phyloP scores from a whole-genome alignment of 2,329 filamentous ascomycete species.

The Aspergillus sp. region DNA sequence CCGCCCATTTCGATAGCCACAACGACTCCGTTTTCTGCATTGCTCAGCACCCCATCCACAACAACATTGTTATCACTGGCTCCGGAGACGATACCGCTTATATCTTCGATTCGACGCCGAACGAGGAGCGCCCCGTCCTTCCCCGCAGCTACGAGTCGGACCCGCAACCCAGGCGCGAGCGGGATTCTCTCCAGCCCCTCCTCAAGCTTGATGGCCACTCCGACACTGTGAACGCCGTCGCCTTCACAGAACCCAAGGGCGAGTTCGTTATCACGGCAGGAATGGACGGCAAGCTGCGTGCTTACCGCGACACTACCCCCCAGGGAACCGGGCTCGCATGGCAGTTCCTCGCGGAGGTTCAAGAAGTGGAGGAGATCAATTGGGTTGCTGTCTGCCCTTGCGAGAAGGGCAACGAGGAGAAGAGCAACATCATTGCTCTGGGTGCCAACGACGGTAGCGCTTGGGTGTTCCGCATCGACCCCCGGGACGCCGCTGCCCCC shows the following conservation, averaged over 20 bases:
- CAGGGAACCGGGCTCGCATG: conserved; percentile 55
- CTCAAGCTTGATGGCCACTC: conserved; percentile 84
- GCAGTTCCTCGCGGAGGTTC: conserved; percentile 72
- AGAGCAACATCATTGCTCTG: conserved; percentile 80
- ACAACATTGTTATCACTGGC: conserved; percentile 80
- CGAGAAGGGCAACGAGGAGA: conserved; percentile 48
- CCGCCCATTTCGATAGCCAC: conserved; percentile 88
- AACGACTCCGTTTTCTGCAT: conserved; percentile 93
- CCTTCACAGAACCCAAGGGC: conserved; percentile 80
- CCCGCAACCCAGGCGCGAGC: conserved; percentile 59
- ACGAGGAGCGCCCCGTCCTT: conserved; percentile 63
- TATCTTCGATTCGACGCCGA: conserved; percentile 74
- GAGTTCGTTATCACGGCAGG: conserved; percentile 85
- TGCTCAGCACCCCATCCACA: conserved; percentile 81
- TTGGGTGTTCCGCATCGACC: conserved; percentile 90
- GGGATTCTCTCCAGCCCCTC: conserved; percentile 64
- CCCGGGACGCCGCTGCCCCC: conserved; percentile 59
- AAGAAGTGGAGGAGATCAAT: conserved; percentile 94
- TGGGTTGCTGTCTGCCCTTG: conserved; percentile 80
- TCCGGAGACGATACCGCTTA: conserved; percentile 85
- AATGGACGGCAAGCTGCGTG: conserved; percentile 78
- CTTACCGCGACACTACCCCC: conserved; percentile 59
- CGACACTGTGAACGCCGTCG: conserved; percentile 84
- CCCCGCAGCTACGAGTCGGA: conserved; percentile 73
- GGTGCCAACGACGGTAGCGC: conserved; percentile 89